Evolutionary conservation across 148 eudicot species (phyloP).

Genomic region (Agrostemma githago): DNA sequence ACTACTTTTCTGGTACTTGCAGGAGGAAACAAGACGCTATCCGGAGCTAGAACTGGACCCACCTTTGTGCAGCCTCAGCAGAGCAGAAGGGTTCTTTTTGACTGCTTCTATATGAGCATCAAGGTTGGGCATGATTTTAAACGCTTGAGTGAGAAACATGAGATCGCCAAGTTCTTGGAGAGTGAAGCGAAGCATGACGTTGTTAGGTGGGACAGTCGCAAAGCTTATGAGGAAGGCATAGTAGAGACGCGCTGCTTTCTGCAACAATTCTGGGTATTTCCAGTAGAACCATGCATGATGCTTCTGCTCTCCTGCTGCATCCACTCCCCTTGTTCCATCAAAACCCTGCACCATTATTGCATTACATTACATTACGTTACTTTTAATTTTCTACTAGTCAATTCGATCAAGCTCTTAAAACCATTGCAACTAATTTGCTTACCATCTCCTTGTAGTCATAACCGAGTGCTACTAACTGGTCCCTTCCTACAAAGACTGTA

Average conservation of each 20-base stretch:
- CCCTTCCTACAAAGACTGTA: not conserved
- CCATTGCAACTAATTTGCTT: not conserved
- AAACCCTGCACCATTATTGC: not conserved
- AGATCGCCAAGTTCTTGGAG: slow-evolving; percentile 2
- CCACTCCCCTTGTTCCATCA: not conserved
- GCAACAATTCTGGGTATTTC: not conserved
- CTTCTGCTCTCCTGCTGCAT: not conserved
- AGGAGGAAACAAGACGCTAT: too few species aligned
- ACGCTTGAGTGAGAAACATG: not conserved
- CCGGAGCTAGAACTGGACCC: too few species aligned
- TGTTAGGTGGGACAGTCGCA: not conserved
- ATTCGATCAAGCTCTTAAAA: not conserved
- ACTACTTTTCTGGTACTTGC: too few species aligned
- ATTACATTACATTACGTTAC: not conserved
- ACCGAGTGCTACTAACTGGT: too few species aligned
- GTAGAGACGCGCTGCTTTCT: slow-evolving; percentile 2
- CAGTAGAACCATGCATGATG: not conserved
- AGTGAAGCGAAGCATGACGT: not conserved
- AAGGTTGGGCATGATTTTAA: not conserved
- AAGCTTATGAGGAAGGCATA: not conserved
- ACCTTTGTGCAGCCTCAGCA: not conserved
- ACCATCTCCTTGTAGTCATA: not conserved
- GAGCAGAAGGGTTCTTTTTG: not conserved
- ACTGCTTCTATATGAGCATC: not conserved
- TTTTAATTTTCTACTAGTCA: not conserved